phyloP scores from a whole-genome alignment of 805 yeast species.

The Metschnikowia bowlesiae region DNA sequence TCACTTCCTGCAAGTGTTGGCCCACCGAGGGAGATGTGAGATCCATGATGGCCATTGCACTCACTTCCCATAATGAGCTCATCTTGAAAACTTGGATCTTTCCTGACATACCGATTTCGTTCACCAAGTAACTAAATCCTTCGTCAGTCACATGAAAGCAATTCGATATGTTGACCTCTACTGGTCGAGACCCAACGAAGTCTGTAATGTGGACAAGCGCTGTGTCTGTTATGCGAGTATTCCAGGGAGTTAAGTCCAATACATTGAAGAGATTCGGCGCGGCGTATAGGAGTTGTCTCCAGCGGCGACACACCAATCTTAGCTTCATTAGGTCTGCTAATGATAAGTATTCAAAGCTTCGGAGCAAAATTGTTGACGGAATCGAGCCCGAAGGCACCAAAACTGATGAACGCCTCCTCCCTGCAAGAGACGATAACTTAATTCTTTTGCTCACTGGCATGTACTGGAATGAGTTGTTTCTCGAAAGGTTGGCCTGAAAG shows the following conservation, averaged over 20 bases:
- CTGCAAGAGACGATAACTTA: slow-evolving; percentile 42
- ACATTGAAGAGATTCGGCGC: slow-evolving; percentile 49
- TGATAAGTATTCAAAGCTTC: slow-evolving; percentile 49
- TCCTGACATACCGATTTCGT: slow-evolving; percentile 66
- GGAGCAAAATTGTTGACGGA: slow-evolving; percentile 55
- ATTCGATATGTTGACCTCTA: slow-evolving; percentile 56
- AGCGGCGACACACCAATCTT: slow-evolving; percentile 55
- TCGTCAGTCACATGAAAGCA: slow-evolving; percentile 76
- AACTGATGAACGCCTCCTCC: slow-evolving; percentile 52
- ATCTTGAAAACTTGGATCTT: slow-evolving; percentile 50
- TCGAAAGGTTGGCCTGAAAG: slow-evolving; percentile 3
- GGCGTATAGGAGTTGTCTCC: slow-evolving; percentile 61
- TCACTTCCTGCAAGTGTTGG: slow-evolving; percentile 51
- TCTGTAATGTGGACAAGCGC: slow-evolving; percentile 56
- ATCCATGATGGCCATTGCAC: slow-evolving; percentile 81
- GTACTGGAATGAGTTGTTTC: slow-evolving; percentile 42
- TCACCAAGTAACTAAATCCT: slow-evolving; percentile 67
- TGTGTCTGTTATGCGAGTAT: slow-evolving; percentile 54
- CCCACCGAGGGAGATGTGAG: slow-evolving; percentile 64
- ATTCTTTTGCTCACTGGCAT: slow-evolving; percentile 52
- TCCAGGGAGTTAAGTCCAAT: slow-evolving; percentile 61
- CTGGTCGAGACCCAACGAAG: slow-evolving; percentile 68
- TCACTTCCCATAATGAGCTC: slow-evolving; percentile 72
- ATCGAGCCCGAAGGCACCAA: slow-evolving; percentile 50
- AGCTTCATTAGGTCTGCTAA: slow-evolving; percentile 59